Base-by-base conservation (phyloP, 768 basidiomycete species). In the Mycena crocata region DNA sequence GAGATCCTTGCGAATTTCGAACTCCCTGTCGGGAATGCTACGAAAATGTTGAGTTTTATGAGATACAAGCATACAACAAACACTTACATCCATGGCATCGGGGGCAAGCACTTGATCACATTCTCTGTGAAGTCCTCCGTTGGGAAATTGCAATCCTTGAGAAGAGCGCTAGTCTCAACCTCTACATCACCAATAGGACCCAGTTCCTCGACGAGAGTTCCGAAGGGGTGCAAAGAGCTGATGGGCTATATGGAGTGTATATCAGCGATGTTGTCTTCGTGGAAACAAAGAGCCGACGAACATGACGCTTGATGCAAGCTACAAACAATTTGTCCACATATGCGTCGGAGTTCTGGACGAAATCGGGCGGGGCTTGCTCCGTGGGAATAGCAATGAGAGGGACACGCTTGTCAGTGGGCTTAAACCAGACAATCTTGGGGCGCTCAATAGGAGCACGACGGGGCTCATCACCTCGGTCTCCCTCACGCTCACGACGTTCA, bases 351-450 rank as follows among this genome's bases (percentile, higher is more conserved):
- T 94, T 94, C 79, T 97, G 94, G 48, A 99, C 90, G 76, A 99
- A 99, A 78, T 99, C 96, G 21, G 86, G 87, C 8, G 98, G 98
- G 0, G 98, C 97, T 79, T 99, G 98, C 74, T 99, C 98, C 9
- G 98, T 99, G 10, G 96, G 97, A 68, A 99, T 99, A 61, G 98
- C 98, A 74, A 99, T 98, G 44, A 99, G 86, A 46, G 98, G 98
- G 1, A 99, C 98, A 62, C 98, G 93, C 79, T 99, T 99, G 83
- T 98, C 96, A 30, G 97, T 98, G 5, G 98, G 98, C 82, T 98
- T 97, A 87, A 99, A 99, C 98, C 98, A 99, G 49, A 99, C 96
- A 70, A 99, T 99, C 86, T 98, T 99, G 68, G 97, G 97, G 42
- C 96, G 90, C 77, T 96, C 94, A 46, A 92, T 89, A 1, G 90